A percentile compares a stretch with the other conserved stretches of the same genome.
phyloP scores from a whole-genome alignment of 2,329 filamentous ascomycete species.

The Akanthomyces uredinophilus region DNA sequence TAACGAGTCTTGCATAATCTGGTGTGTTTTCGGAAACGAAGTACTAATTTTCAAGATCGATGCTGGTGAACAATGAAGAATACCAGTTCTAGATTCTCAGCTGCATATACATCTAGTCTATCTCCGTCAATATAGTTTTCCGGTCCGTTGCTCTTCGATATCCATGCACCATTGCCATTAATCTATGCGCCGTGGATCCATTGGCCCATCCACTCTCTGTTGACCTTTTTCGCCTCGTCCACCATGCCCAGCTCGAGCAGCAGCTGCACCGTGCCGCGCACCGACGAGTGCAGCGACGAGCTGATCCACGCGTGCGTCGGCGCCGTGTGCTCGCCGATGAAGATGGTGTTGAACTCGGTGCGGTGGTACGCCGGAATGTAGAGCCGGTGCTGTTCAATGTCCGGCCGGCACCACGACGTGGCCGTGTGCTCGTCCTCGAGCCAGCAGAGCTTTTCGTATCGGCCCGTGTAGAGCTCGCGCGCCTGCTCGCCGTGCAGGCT shows the following conservation, averaged over 20 bases:
- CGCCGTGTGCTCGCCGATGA: conserved; percentile 32
- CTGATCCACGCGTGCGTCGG: conserved; percentile 30
- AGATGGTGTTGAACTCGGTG: conserved; percentile 30
- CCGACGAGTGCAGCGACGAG: conserved; percentile 26
- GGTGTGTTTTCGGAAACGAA: not conserved
- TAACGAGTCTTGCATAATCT: too few species aligned
- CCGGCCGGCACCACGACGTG: conserved; percentile 26
- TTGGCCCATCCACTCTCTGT: conserved; percentile 22
- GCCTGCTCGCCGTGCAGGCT: conserved; percentile 24
- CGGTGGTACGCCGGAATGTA: conserved; percentile 30
- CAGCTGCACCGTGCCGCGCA: conserved; percentile 27
- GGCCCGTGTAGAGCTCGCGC: conserved; percentile 27
- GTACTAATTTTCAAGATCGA: not conserved
- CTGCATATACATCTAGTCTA: not conserved
- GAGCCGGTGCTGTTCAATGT: conserved; percentile 28
- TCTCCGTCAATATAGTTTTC: not conserved
- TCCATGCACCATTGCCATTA: not conserved
- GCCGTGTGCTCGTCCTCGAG: conserved; percentile 25
- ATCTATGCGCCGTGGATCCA: conserved; percentile 17
- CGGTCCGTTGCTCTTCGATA: not conserved
- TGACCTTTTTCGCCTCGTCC: conserved; percentile 22
- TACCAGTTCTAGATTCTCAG: not conserved
- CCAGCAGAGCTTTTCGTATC: conserved; percentile 31
- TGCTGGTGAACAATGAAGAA: not conserved
- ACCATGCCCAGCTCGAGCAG: conserved; percentile 22